These are phyloP conservation scores for Suillus lakei DNA, from an alignment of 768 basidiomycete genomes.

Conservation along the genomic window DNA sequence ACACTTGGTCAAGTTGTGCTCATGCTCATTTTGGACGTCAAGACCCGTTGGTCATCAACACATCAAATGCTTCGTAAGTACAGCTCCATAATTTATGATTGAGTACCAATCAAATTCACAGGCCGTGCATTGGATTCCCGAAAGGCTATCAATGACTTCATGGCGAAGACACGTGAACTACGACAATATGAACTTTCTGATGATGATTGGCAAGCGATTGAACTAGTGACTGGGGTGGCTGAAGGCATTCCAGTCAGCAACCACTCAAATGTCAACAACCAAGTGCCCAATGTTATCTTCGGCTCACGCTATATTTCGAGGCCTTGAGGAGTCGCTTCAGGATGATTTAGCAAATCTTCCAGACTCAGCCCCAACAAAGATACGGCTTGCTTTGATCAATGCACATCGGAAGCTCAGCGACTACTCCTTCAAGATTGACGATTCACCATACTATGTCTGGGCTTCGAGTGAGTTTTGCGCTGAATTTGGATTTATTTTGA, in stretches of 20 bases:
- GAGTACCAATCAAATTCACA: background rate
- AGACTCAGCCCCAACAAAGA: background rate
- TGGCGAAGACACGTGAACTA: background rate
- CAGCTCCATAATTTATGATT: background rate
- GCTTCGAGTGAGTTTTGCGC: background rate
- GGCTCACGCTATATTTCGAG: background rate
- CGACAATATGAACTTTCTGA: background rate
- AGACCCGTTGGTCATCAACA: conserved; percentile 44
- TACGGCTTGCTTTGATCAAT: background rate
- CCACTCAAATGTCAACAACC: too few species aligned
- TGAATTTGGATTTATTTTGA: too few species aligned
- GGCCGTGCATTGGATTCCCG: background rate
- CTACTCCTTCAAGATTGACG: background rate
- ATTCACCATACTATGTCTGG: background rate
- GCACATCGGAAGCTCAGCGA: background rate
- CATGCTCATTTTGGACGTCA: conserved; percentile 34
- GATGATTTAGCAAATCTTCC: background rate
- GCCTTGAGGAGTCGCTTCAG: background rate
- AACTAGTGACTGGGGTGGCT: background rate
- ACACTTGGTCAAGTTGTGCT: background rate
- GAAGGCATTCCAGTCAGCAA: background rate
- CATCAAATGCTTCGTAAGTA: conserved; percentile 38
- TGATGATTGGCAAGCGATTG: background rate
- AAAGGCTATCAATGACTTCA: background rate
- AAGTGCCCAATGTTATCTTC: background rate